Evolutionary conservation across 1,139 yeast species (phyloP).

Genomic region (Protomyces inundatus): DNA sequence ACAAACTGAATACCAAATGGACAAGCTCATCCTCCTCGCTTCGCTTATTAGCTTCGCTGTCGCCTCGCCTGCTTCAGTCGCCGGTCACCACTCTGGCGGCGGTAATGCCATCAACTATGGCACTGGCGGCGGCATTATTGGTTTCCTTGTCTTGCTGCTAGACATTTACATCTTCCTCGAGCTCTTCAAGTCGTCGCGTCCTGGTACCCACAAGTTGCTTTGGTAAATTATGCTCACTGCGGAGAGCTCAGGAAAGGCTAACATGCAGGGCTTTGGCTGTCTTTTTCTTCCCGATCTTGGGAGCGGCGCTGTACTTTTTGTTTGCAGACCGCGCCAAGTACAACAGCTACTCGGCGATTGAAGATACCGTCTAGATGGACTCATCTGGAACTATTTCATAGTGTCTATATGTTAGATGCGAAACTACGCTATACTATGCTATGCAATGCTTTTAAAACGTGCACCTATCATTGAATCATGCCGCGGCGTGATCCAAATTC

Average conservation of each 20-base stretch:
- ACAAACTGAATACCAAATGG: not conserved
- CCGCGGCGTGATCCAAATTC: constrained; percentile 45
- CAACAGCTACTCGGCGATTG: constrained; percentile 18
- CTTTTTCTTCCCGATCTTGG: constrained; percentile 3
- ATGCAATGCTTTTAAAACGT: not conserved
- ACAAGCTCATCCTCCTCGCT: constrained; percentile 12
- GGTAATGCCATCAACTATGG: constrained; percentile 24
- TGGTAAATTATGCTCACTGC: constrained; percentile 7
- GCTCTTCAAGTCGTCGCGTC: constrained; percentile 25
- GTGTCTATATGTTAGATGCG: not conserved
- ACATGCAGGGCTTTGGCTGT: not conserved
- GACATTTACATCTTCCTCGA: constrained; percentile 25
- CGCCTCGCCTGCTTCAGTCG: constrained; percentile 13
- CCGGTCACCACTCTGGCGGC: not conserved
- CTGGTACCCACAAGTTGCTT: constrained; percentile 16
- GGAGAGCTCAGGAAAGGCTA: not conserved
- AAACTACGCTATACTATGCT: not conserved
- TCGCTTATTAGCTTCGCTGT: constrained; percentile 6
- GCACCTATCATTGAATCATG: too few species aligned
- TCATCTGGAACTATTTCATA: not conserved
- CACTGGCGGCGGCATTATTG: constrained; percentile 23
- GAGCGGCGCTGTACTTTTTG: constrained; percentile 6
- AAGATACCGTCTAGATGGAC: not conserved
- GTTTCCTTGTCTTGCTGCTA: constrained; percentile 21
- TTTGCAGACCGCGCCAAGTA: constrained; percentile 20